Evolutionary conservation across 495 filamentous ascomycete genomes (phyloP).

Genomic region (Neurospora pannonica): DNA sequence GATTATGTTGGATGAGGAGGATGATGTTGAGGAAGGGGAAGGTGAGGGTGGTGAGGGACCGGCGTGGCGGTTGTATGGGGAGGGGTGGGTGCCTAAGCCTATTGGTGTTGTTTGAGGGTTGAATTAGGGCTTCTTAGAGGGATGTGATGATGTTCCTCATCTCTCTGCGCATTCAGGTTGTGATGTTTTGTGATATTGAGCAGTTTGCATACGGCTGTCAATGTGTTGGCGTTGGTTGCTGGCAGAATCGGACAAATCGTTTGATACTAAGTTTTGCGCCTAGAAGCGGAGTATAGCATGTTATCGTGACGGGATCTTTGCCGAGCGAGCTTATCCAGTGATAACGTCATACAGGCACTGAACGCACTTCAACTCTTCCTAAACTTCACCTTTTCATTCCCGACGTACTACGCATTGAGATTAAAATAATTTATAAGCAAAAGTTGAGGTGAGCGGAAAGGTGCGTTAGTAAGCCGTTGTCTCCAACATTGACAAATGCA

Average conservation of each 20-base stretch:
- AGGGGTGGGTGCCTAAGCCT: conserved; percentile 51
- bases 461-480: not conserved
- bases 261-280: not conserved
- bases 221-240: not conserved
- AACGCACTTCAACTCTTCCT: not conserved
- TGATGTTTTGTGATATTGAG: not conserved
- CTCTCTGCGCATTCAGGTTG: not conserved
- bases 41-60: conserved; percentile 13
- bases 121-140: not conserved
- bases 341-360: not conserved
- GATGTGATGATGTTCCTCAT: not conserved
- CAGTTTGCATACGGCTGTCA: not conserved
- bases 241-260: not conserved
- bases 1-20: conserved; percentile 4
- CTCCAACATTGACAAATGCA: not conserved
- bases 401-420: not conserved
- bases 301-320: not conserved
- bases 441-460: not conserved
- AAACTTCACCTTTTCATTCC: not conserved
- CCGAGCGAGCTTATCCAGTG: not conserved
- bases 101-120: conserved; percentile 43
- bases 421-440: not conserved
- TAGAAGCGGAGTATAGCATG: not conserved
- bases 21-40: conserved; percentile 5
- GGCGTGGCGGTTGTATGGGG: conserved; percentile 45